Evolutionary conservation across 768 basidiomycete genomes (phyloP), one percentile per base, ranked within the genome.

Genomic region (Russula brevipes): DNA sequence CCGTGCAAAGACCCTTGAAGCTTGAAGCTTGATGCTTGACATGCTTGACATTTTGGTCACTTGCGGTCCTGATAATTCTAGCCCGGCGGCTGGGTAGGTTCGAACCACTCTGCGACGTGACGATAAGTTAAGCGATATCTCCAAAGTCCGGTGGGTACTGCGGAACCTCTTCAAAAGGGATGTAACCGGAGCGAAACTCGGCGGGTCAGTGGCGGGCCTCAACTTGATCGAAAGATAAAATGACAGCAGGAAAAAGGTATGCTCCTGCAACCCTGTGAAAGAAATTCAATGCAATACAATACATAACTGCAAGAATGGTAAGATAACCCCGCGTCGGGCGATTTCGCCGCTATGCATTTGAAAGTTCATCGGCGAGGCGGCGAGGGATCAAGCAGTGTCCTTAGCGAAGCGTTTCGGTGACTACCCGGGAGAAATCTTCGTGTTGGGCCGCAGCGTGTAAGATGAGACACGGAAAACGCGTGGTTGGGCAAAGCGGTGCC

Each of bases 91-190:
- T 24, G 6, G 16, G 30, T 12, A 3, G n/a, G 52, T 60, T 60
- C 59, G 59, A 60, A 60, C 52, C 36, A 7, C 36, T 46, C 24
- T 19, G 35, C 19, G 31, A n/a, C 30, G 51, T 4, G 57, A 50
- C 42, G 49, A 24, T 42, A 24, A 52, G 41, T 31, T 39, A 35
- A 39, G 31, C 49, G 31, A 59, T 33, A 17, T 54, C 16, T 33
- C 49, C 11, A 24, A 42, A n/a, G 30, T 11, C 41, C 59, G 44
- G 45, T 17, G 35, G 4, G 44, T 30, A 8, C 35, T 45, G n/a
- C 6, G 19, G 33, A 36, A 31, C 19, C 51, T 3, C 31, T 14
- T 36, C 50, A n/a, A 36, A 39, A 30, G 47, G 4, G 5, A 3
- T 42, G 35, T 54, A 35, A 36, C 44, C 52, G 52, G 19, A 36